Conservation (phyloP, 805 yeast genomes). For the Nakazawaea ishiwadae region DNA sequence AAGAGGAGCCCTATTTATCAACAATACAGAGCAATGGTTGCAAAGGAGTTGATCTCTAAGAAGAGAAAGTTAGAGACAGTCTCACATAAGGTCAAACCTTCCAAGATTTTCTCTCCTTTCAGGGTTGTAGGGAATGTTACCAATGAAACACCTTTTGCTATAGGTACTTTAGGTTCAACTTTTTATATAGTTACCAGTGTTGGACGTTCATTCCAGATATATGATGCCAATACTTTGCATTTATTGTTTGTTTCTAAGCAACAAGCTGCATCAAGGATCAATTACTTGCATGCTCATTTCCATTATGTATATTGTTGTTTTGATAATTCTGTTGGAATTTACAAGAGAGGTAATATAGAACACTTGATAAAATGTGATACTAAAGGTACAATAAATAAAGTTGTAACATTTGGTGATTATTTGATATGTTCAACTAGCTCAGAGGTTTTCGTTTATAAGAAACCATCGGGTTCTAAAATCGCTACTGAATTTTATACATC, state of each 20-base stretch:
- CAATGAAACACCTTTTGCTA: slow-evolving; percentile 77
- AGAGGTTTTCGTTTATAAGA: slow-evolving; percentile 25
- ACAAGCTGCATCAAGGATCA: slow-evolving; percentile 68
- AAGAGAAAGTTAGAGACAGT: slow-evolving; percentile 11
- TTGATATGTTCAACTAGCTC: slow-evolving; percentile 51
- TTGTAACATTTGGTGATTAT: slow-evolving; percentile 74
- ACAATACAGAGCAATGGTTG: slow-evolving; percentile 17
- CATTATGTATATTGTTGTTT: slow-evolving; percentile 80
- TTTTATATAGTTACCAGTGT: slow-evolving; percentile 87
- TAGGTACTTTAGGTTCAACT: slow-evolving; percentile 84
- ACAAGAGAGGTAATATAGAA: slow-evolving; percentile 72
- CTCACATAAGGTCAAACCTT: slow-evolving; percentile 22
- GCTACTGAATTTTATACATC: slow-evolving; percentile 68
- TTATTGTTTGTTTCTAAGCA: slow-evolving; percentile 79
- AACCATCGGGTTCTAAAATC: slow-evolving; percentile 31
- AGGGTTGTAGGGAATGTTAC: slow-evolving; percentile 88
- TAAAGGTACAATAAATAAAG: slow-evolving; percentile 35
- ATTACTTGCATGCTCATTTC: slow-evolving; percentile 71
- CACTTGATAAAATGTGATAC: slow-evolving; percentile 26
- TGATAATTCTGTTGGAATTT: slow-evolving; percentile 69
- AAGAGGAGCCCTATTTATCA: too few species aligned
- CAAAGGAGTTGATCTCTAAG: slow-evolving; percentile 8
- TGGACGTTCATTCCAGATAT: slow-evolving; percentile 86
- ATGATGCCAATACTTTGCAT: slow-evolving; percentile 84
- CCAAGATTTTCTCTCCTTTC: slow-evolving; percentile 79